Conservation (phyloP, 306 rosid species). For the Cicer yamashitae region DNA sequence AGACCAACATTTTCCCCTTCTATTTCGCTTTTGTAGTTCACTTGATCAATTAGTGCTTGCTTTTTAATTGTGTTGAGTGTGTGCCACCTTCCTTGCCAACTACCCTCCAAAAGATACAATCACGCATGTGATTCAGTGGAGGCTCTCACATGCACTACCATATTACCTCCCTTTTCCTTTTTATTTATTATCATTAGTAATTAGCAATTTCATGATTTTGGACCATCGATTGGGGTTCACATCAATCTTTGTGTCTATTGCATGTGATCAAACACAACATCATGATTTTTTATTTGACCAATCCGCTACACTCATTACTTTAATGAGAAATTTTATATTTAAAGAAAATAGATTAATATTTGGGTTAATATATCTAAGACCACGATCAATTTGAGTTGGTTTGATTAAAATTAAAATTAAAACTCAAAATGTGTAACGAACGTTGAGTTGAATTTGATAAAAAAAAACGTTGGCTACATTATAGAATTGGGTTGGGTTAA, state of each 20-base stretch:
- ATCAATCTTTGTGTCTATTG: conserved; percentile 38
- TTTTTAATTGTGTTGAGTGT: neutral
- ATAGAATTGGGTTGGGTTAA: too few species aligned
- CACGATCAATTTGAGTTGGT: too few species aligned
- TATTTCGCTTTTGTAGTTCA: too few species aligned
- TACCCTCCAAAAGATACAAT: conserved; percentile 1
- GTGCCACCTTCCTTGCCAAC: neutral
- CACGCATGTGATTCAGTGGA: conserved; percentile 3
- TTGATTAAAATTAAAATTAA: too few species aligned
- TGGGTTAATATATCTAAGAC: too few species aligned
- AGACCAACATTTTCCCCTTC: neutral
- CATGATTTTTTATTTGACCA: neutral
- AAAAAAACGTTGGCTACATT: too few species aligned
- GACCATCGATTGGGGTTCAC: conserved; percentile 4
- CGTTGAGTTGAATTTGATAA: too few species aligned
- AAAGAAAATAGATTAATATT: too few species aligned
- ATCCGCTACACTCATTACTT: too few species aligned
- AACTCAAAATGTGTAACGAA: too few species aligned
- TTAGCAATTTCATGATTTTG: conserved; percentile 18
- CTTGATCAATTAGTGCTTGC: too few species aligned
- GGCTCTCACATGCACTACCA: conserved; percentile 13
- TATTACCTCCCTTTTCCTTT: neutral
- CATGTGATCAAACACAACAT: conserved; percentile 35
- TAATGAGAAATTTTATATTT: too few species aligned
- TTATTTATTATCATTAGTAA: neutral